phyloP scores from a whole-genome alignment of 1,284 basidiomycete genomes.

The Ustanciosporium gigantosporum region DNA sequence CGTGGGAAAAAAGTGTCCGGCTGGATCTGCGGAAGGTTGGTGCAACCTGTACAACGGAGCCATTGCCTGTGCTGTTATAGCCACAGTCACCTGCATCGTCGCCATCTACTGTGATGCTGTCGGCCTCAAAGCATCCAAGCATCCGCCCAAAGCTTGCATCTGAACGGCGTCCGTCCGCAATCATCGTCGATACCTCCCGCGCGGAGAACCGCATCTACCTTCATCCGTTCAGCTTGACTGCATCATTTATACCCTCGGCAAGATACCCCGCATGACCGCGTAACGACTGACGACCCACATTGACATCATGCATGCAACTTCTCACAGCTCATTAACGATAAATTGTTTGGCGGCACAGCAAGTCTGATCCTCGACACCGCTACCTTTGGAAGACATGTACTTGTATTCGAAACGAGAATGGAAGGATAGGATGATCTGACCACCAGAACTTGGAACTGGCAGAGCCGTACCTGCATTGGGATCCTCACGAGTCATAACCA shows the following conservation, averaged over 20 bases:
- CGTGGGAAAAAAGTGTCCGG: conserved; percentile 33
- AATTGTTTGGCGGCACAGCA: conserved; percentile 97
- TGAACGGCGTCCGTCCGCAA: no score
- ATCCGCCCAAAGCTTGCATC: conserved; percentile 21
- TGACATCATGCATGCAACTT: no score
- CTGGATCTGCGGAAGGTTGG: conserved; percentile 37
- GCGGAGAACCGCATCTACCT: background rate
- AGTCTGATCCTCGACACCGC: conserved; percentile 87
- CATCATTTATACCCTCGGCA: no score
- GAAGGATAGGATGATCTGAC: conserved; percentile 87
- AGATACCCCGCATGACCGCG: no score
- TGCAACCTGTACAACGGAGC: conserved; percentile 47
- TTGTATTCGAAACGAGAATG: conserved; percentile 98
- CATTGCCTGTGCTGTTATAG: conserved; percentile 36
- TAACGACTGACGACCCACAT: no score
- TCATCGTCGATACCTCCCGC: no score
- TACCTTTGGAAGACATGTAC: conserved; percentile 79
- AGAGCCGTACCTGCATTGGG: conserved; percentile 85
- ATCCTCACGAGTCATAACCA: conserved; percentile 98
- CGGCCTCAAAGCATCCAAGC: conserved; percentile 15
- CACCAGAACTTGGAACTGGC: conserved; percentile 96
- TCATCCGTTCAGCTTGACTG: no score
- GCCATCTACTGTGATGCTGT: conserved; percentile 37
- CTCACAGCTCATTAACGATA: conserved; percentile 89
- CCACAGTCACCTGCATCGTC: conserved; percentile 12